Evolutionary conservation across 2,329 filamentous ascomycete genomes (phyloP).

Genomic region (Fonsecaea nubica): DNA sequence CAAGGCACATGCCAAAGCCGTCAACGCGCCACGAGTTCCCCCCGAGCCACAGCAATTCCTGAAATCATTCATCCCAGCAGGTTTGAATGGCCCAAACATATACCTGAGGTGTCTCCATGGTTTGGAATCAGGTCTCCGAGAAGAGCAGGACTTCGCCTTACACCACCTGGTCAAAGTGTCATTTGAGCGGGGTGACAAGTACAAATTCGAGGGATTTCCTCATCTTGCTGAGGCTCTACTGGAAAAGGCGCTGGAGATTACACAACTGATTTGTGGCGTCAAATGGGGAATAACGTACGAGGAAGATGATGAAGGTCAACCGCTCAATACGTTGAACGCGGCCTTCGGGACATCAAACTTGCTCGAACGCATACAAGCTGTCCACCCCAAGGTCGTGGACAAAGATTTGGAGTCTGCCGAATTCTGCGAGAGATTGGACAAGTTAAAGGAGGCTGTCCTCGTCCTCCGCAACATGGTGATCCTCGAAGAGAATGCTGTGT

Average conservation of each 20-base stretch:
- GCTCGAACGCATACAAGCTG: conserved; percentile 71
- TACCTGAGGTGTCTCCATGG: conserved; percentile 87
- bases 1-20: conserved; percentile 43
- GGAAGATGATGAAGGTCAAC: conserved; percentile 58
- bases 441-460: conserved; percentile 83
- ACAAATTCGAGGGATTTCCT: conserved; percentile 90
- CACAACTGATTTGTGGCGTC: conserved; percentile 79
- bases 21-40: conserved; percentile 15
- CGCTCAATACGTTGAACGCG: conserved; percentile 68
- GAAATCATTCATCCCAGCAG: conserved; percentile 44
- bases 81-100: conserved; percentile 82
- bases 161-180: conserved; percentile 96
- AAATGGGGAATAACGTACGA: conserved; percentile 81
- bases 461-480: conserved; percentile 97
- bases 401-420: conserved; percentile 50
- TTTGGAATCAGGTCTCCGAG: conserved; percentile 76
- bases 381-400: conserved; percentile 67
- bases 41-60: conserved; percentile 33
- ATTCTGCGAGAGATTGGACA: conserved; percentile 71
- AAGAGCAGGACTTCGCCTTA: conserved; percentile 89
- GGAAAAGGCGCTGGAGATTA: conserved; percentile 80
- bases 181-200: conserved; percentile 92
- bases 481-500: conserved; percentile 83
- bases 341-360: conserved; percentile 72
- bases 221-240: conserved; percentile 86